A percentile compares a stretch with the other conserved stretches of the same genome.
phyloP scores from a whole-genome alignment of 192 early-diverging fungal genomes.

The Coemansia sp. region DNA sequence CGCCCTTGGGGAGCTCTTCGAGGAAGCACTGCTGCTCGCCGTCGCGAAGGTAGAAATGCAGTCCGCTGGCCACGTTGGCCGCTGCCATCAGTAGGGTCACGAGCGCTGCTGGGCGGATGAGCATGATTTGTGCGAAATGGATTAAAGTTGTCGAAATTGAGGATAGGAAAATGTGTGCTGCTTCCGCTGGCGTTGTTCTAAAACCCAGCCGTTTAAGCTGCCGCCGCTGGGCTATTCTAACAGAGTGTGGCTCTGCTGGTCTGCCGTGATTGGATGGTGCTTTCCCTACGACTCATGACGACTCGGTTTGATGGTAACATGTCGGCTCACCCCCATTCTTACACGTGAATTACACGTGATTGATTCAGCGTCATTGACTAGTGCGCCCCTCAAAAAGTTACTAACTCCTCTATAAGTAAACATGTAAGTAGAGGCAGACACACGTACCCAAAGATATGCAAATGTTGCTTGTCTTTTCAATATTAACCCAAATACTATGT shows the following conservation, averaged over 20 bases:
- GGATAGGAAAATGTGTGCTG: too few species aligned
- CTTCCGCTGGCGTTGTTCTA: too few species aligned
- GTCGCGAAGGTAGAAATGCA: conserved; percentile 94
- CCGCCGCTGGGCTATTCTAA: neutral
- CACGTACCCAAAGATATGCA: too few species aligned
- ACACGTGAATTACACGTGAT: neutral
- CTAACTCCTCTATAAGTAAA: too few species aligned
- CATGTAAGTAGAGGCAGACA: too few species aligned
- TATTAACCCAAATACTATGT: too few species aligned
- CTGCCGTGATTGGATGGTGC: conserved; percentile 2
- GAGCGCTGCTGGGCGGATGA: conserved; percentile 20
- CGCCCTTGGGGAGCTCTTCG: conserved; percentile 90
- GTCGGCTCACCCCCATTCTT: neutral
- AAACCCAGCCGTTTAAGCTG: neutral
- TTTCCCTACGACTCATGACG: neutral
- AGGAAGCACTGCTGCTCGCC: conserved; percentile 87
- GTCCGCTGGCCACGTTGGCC: conserved; percentile 46
- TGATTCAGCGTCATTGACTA: neutral
- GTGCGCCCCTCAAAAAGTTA: neutral
- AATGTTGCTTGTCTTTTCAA: too few species aligned
- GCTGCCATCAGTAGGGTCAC: conserved; percentile 21
- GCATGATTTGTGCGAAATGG: neutral
- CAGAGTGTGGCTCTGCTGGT: neutral
- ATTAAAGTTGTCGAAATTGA: too few species aligned
- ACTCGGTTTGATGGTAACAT: neutral